Base-by-base conservation (phyloP, 495 filamentous ascomycete species). In the Alectoria sarmentosa region DNA sequence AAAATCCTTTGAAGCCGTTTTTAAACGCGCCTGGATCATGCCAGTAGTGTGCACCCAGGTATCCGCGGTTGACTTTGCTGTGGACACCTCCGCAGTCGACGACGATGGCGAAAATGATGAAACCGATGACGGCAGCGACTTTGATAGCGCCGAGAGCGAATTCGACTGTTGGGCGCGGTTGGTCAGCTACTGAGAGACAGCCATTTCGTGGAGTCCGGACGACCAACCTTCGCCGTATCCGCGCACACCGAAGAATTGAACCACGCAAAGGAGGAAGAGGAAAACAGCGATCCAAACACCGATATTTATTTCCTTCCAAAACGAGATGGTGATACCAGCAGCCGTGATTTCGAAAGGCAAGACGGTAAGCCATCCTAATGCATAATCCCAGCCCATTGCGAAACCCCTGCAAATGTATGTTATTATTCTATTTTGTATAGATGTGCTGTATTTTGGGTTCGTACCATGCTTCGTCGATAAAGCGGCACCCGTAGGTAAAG, bases 301-400 rank as follows among this genome's bases (percentile, higher is more conserved):
- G 57, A 79, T 74, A 61, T 82, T 87, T 30, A 87, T 73, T 49
- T 79, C 72, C 36, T 73, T 64, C 91, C 91, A 96, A 65, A 81
- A 90, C 56, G 87, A 77, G n/a, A 96, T 83, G 4, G 92, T 86
- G 11, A 94, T 73, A 62, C 88, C 84, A 32, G 89, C 87, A 39
- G 90, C 91, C 1, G 89, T 93, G 41, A 93, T 76, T 70, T 95
- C 89, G 46, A 80, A 75, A 3, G 77, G 78, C n/a, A 77, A 69
- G 36, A 67, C 80, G 48, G 79, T 73, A 73, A 88, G 88, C 88
- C 88, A 90, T 70, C 82, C 78, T 58, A 88, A 76, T 62, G 85
- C 83, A 70, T 90, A 91, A 71, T 90, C 85, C 85, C 87, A 90
- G 61, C 76, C 79, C 67, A 80, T 76, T 21, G 78, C 79, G 56